Conservation (phyloP, 2,329 filamentous ascomycete species). For the Thermochaetoides dissita region DNA sequence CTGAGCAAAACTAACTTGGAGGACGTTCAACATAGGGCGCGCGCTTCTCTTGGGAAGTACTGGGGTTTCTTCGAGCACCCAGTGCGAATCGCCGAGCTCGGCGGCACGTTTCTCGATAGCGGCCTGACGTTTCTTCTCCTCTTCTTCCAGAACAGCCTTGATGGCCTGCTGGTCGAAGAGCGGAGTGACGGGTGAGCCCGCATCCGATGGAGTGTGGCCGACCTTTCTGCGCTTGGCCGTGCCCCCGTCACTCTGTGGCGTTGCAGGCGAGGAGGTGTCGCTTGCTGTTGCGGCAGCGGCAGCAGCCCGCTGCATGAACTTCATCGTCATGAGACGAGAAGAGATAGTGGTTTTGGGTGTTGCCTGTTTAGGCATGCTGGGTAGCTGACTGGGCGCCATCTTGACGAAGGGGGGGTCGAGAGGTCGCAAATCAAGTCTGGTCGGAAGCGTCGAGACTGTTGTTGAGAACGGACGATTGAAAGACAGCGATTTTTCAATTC, state of each 20-base stretch:
- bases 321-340: constrained; percentile 81
- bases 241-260: constrained; percentile 31
- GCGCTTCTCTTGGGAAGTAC: constrained; percentile 17
- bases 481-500: no score
- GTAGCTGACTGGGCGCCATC: constrained; percentile 11
- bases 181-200: constrained; percentile 25
- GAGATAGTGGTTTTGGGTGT: constrained; percentile 56
- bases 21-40: constrained; percentile 37
- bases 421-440: not conserved
- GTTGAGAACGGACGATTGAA: no score
- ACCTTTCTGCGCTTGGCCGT: constrained; percentile 51
- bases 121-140: constrained; percentile 51
- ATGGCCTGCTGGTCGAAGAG: constrained; percentile 45
- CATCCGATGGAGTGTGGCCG: constrained; percentile 24
- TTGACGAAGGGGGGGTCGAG: not conserved
- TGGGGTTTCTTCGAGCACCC: constrained; percentile 51
- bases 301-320: constrained; percentile 88
- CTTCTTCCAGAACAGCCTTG: constrained; percentile 48
- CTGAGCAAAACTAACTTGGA: constrained; percentile 42
- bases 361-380: constrained; percentile 13
- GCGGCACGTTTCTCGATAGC: constrained; percentile 48
- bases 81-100: constrained; percentile 56
- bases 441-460: not conserved
- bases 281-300: constrained; percentile 40
- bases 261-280: constrained; percentile 23